A percentile compares a stretch with the other conserved stretches of the same genome.
phyloP scores from a whole-genome alignment of 257 asterid genomes.

The Echium plantagineum region DNA sequence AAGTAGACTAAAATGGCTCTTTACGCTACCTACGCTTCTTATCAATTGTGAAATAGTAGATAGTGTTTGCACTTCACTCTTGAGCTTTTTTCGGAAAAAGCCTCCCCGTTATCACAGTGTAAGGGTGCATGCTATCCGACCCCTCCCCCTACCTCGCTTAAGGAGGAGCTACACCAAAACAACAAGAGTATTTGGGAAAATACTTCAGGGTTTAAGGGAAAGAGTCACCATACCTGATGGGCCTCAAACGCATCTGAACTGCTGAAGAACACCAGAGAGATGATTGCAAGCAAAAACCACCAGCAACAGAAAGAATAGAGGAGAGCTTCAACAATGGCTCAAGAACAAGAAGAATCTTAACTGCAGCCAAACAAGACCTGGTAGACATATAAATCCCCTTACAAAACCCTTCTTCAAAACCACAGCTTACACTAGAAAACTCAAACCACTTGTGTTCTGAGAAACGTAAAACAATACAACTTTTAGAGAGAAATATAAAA shows the following conservation, averaged over 20 bases:
- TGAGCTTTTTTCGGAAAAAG: too few species aligned
- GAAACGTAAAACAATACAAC: conserved; percentile 1
- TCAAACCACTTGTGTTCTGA: conserved; percentile 6
- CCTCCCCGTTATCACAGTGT: too few species aligned
- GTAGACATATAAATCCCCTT: conserved; percentile 69
- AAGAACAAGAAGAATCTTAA: conserved; percentile 19
- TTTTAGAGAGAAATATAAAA: conserved; percentile 1
- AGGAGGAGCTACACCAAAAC: background rate
- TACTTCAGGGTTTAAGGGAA: background rate
- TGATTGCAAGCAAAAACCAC: conserved; percentile 25
- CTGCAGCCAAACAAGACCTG: conserved; percentile 47
- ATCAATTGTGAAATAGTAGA: too few species aligned
- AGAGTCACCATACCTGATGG: conserved; percentile 47
- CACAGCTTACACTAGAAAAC: conserved; percentile 5
- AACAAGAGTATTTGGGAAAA: too few species aligned
- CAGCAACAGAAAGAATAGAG: conserved; percentile 19
- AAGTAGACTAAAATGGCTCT: background rate
- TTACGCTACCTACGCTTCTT: too few species aligned
- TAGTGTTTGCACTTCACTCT: too few species aligned
- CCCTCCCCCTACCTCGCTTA: too few species aligned
- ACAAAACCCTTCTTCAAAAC: conserved; percentile 10
- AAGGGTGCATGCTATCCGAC: too few species aligned
- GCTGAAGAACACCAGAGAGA: conserved; percentile 63
- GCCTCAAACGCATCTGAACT: conserved; percentile 99
- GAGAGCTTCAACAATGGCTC: conserved; percentile 52